Evolutionary conservation across 768 basidiomycete species (phyloP), one percentile per base, ranked within the genome.

Genomic region (Hypholoma fasciculare): DNA sequence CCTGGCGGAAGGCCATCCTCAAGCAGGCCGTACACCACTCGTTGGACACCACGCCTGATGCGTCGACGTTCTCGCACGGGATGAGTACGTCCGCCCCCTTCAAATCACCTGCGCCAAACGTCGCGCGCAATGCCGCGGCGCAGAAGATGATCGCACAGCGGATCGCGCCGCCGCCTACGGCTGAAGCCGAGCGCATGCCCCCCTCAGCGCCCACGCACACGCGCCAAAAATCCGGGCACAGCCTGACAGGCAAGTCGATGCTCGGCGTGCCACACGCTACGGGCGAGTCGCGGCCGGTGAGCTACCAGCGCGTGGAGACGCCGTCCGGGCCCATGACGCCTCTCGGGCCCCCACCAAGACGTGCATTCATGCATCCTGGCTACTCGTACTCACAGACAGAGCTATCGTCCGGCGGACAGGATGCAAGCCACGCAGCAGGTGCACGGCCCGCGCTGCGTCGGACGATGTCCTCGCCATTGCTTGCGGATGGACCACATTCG

Each of bases 1-100:
- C 58, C 23, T 94, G 92, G 93, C 78, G 92, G 59, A 90, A 83
- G 69, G 86, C 86, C 0, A 71, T 94, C 20, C 76, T 94, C 54
- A 84, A 84, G 19, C 83, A 92, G 70, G 92, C 90, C 37, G 90
- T 94, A 17, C 85, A 87, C 53, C 87, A 87, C 70, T 92, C 90
- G 3, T 74, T 92, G 38, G 85, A 82, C 59, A 82, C 79, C 54
- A 78, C 83, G 0, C 76, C 81, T 0, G 79, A 77, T 43, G 61
- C 67, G 7, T 78, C 79, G 17, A 82, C 81, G 19, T 82, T 80
- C 63, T 79, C 82, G 2, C 76, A 76, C 49, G 65, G 66, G 30
- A 48, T 75, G 16, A 73, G 70, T 17, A 63, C 72, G 23, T 73
- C 78, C 13, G 79, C 81, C 9, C 78, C 81, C 23, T 61, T 77